Base-by-base conservation (phyloP, 208 protist genomes). In the Novymonas esmeraldas region DNA sequence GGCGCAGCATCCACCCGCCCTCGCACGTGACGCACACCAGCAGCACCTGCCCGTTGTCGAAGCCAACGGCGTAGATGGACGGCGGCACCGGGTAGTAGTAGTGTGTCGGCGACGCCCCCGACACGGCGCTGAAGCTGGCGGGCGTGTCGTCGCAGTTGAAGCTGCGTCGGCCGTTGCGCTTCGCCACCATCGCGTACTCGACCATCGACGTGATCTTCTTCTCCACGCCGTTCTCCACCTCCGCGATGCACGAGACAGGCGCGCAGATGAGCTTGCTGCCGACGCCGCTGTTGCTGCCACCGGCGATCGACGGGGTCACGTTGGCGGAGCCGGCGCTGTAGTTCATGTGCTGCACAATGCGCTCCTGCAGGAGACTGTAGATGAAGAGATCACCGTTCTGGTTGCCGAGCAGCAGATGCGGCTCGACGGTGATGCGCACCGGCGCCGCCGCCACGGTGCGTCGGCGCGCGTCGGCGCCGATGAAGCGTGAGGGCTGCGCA, bases 381-480 rank as follows among this genome's bases (percentile, higher is more conserved):
- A 95, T 58, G 60, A 94, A 72, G 38, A 92, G 68, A 55, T 94
- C 82, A 7, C 95, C 87, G 66, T 80, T 84, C 61, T 95, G 83
- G 52, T 97, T 95, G 36, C 92, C 84, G 11, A 98, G 64, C 16
- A 98, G 41, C 3, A 95, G 74, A 48, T 85, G 76, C 6, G 97
- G 92, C 73, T 97, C 83, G 22, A 95, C 82, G 6, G 66, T 83
- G 58, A 92, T 64, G 79, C 88, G 79, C 16, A 97, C 44, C 31
- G 92, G 69, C 6, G 84, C 83, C 26, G 92, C 72, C 13, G 90
- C 69, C 22, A 97, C 83, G 34, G 83, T 90, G 18, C 78, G 73
- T 13, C 64, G 72, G 13, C 71, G 50, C 26, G 92, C 82, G 61
- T 98, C 87, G 22, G 93, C 94, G 9, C 89, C 82, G 18, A 92